These are phyloP conservation scores for Leptomonas pyrrhocoris DNA, from an alignment of 208 protist genomes.

Conservation along the genomic window DNA sequence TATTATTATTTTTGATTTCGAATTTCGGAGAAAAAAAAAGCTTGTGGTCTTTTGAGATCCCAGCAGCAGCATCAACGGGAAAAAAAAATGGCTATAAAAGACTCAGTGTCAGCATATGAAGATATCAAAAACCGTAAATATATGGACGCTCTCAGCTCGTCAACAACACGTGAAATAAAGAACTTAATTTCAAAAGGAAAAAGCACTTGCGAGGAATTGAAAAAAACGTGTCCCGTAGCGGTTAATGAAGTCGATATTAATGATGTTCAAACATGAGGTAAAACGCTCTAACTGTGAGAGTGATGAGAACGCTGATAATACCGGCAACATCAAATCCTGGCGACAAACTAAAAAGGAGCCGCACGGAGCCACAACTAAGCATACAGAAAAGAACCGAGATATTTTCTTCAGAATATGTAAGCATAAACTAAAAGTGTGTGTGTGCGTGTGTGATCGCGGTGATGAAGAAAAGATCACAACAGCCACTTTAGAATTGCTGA, in stretches of 20 bases:
- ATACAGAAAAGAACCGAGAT: conserved; percentile 12
- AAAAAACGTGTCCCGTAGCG: neutral
- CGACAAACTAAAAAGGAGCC: neutral
- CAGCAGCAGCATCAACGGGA: conserved; percentile 4
- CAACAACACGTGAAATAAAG: neutral
- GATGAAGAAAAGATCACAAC: neutral
- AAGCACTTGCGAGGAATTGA: conserved; percentile 16
- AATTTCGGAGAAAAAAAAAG: neutral
- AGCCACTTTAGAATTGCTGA: neutral
- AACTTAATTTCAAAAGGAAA: conserved; percentile 2
- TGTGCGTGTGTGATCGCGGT: neutral
- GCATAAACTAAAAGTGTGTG: conserved; percentile 3
- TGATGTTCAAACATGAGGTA: neutral
- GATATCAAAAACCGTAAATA: conserved; percentile 13
- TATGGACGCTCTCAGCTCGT: conserved; percentile 16
- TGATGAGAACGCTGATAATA: neutral
- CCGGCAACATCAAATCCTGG: neutral
- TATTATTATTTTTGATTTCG: neutral
- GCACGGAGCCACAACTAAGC: neutral
- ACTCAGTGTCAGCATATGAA: neutral
- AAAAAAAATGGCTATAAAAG: conserved; percentile 9
- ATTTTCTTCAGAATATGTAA: neutral
- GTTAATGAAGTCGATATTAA: neutral
- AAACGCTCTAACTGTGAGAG: neutral
- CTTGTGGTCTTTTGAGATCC: neutral